These are phyloP conservation scores for Penicillium crystallinum DNA, from an alignment of 495 filamentous ascomycete species.

Conservation along the genomic window DNA sequence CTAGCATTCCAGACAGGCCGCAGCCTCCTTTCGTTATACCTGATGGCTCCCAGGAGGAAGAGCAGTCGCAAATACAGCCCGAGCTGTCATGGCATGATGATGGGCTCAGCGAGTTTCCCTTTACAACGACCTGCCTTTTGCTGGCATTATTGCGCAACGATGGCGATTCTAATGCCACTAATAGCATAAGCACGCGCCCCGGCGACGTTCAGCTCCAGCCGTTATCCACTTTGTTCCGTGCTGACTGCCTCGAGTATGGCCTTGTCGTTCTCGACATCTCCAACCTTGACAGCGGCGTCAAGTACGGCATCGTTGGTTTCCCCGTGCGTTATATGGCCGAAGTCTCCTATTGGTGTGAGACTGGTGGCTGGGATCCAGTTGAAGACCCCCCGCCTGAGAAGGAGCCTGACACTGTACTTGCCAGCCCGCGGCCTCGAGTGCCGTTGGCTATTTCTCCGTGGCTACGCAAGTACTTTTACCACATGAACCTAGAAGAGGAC, in stretches of 20 bases:
- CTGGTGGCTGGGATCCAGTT: constrained; percentile 7
- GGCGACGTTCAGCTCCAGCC: constrained; percentile 15
- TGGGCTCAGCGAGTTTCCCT: constrained; percentile 9
- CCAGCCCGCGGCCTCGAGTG: constrained; percentile 8
- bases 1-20: constrained; percentile 8
- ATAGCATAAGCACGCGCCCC: too few species aligned
- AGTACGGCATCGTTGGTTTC: constrained; percentile 11
- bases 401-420: constrained; percentile 7
- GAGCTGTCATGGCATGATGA: constrained; percentile 12
- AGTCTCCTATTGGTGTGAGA: neutral
- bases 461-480: constrained; percentile 4
- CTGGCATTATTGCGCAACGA: constrained; percentile 6
- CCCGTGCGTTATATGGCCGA: constrained; percentile 8
- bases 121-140: constrained; percentile 12
- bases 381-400: constrained; percentile 4
- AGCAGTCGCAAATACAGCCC: constrained; percentile 8
- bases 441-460: constrained; percentile 9
- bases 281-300: constrained; percentile 10
- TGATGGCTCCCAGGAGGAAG: neutral
- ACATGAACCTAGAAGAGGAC: too few species aligned
- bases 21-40: constrained; percentile 10
- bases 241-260: constrained; percentile 8
- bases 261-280: constrained; percentile 14
- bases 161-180: neutral
- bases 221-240: constrained; percentile 12